Evolutionary conservation across 2,329 filamentous ascomycete genomes (phyloP).

Genomic region (Botryotinia globosa): DNA sequence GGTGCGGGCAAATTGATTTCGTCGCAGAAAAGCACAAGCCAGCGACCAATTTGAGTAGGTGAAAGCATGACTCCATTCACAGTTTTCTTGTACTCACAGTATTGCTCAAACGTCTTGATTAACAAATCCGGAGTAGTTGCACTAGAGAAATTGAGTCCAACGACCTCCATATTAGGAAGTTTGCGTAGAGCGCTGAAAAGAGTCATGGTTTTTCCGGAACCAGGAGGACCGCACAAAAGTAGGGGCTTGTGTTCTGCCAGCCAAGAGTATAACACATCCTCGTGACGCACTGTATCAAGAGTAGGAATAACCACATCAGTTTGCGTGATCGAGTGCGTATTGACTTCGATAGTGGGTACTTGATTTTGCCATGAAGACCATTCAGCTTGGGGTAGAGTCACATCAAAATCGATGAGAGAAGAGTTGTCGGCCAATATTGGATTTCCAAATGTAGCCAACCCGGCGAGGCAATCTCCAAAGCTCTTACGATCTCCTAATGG

Average conservation of each 20-base stretch:
- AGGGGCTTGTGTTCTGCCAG: slow-evolving; percentile 97
- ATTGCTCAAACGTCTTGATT: slow-evolving; percentile 99
- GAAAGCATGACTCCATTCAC: slow-evolving; percentile 93
- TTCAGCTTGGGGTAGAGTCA: slow-evolving; percentile 78
- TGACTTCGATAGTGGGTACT: slow-evolving; percentile 92
- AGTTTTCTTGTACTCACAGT: slow-evolving; percentile 99
- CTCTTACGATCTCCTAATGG: slow-evolving; percentile 80
- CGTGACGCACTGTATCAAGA: slow-evolving; percentile 92
- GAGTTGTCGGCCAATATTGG: slow-evolving; percentile 74
- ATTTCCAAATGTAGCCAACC: slow-evolving; percentile 80
- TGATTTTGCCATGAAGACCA: slow-evolving; percentile 95
- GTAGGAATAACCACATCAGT: slow-evolving; percentile 99
- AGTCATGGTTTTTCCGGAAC: slow-evolving; percentile 99
- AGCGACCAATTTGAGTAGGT: slow-evolving; percentile 92
- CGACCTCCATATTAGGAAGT: slow-evolving; percentile 97
- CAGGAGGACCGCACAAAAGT: slow-evolving; percentile 91
- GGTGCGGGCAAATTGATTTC: slow-evolving; percentile 98
- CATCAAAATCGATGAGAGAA: slow-evolving; percentile 94
- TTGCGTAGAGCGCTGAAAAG: slow-evolving; percentile 96
- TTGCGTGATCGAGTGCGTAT: slow-evolving; percentile 96
- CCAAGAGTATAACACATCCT: slow-evolving; percentile 99
- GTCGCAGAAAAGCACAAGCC: slow-evolving; percentile 98
- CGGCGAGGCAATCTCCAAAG: slow-evolving; percentile 82
- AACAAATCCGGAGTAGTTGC: slow-evolving; percentile 96
- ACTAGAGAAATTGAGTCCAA: slow-evolving; percentile 98